Conservation (phyloP, 768 basidiomycete genomes). For the Epithele typhae region DNA sequence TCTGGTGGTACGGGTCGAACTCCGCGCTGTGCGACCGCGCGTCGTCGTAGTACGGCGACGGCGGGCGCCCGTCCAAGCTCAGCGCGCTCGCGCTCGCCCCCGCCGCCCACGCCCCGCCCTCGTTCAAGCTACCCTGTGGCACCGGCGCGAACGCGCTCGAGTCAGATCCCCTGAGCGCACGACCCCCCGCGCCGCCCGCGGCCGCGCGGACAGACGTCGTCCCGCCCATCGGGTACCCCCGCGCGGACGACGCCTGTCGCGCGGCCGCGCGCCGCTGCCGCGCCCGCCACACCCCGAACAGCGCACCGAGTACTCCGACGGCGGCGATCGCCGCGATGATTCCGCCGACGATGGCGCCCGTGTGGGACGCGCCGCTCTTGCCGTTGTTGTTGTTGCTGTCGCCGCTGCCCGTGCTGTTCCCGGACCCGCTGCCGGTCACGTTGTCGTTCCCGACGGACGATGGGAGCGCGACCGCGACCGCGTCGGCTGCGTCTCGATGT, state of each 20-base stretch:
- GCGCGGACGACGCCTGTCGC: conserved; percentile 23
- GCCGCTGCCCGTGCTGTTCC: conserved; percentile 18
- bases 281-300: conserved; percentile 47
- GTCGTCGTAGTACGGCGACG: conserved; percentile 33
- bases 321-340: conserved; percentile 50
- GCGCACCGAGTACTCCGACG: conserved; percentile 46
- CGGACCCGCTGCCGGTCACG: conserved; percentile 36
- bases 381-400: conserved; percentile 10
- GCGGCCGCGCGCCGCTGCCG: conserved; percentile 45
- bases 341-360: conserved; percentile 44
- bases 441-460: conserved; percentile 39
- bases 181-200: conserved; percentile 21
- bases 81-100: conserved; percentile 49
- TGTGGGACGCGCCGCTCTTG: conserved; percentile 28
- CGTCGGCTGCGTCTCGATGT: conserved; percentile 68
- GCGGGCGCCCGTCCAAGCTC: conserved; percentile 37
- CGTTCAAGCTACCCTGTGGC: conserved; percentile 57
- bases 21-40: conserved; percentile 27
- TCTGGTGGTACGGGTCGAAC: conserved; percentile 33
- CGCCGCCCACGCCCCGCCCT: conserved; percentile 46
- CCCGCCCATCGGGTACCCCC: conserved; percentile 37
- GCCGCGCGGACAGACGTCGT: conserved; percentile 25
- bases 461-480: conserved; percentile 43
- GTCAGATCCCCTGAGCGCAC: conserved; percentile 47
- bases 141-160: conserved; percentile 72